Conservation (phyloP, 2,329 filamentous ascomycete species). For the Chaetothyriales sp. region DNA sequence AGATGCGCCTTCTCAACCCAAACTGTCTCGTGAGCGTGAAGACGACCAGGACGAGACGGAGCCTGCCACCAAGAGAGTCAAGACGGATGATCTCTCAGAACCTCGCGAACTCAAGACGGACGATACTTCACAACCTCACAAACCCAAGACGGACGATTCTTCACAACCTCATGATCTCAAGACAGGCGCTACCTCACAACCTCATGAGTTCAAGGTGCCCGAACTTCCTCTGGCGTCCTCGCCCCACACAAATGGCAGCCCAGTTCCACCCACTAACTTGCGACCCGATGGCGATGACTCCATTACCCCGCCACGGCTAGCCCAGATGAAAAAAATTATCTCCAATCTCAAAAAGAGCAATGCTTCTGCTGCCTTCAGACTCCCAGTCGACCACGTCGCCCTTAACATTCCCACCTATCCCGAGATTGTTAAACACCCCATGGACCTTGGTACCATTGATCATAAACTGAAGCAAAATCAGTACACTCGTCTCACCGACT, state of each 20-base stretch:
- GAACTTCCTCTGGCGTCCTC: slow-evolving; percentile 26
- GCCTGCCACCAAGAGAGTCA: slow-evolving; percentile 67
- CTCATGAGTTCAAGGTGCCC: slow-evolving; percentile 30
- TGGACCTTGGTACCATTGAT: slow-evolving; percentile 77
- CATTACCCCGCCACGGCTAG: slow-evolving; percentile 12
- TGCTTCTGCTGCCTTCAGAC: slow-evolving; percentile 59
- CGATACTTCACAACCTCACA: slow-evolving; percentile 21
- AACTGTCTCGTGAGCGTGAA: slow-evolving; percentile 62
- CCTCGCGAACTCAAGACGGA: slow-evolving; percentile 22
- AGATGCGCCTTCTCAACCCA: slow-evolving; percentile 41
- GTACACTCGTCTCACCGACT: slow-evolving; percentile 58
- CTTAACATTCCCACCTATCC: slow-evolving; percentile 64
- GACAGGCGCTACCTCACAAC: neutral
- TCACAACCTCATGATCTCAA: slow-evolving; percentile 23
- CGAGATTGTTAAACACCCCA: slow-evolving; percentile 58
- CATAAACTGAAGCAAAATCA: slow-evolving; percentile 56
- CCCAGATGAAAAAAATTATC: slow-evolving; percentile 18
- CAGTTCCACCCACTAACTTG: slow-evolving; percentile 1
- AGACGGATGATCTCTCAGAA: slow-evolving; percentile 44
- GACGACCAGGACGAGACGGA: slow-evolving; percentile 49
- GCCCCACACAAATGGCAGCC: slow-evolving; percentile 17
- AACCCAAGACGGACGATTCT: slow-evolving; percentile 18
- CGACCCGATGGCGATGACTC: slow-evolving; percentile 10
- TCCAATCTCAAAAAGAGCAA: slow-evolving; percentile 64
- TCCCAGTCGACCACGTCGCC: slow-evolving; percentile 63